Evolutionary conservation across 768 basidiomycete genomes (phyloP), one percentile per base, ranked within the genome.

Genomic region (Tulasnella sp.): DNA sequence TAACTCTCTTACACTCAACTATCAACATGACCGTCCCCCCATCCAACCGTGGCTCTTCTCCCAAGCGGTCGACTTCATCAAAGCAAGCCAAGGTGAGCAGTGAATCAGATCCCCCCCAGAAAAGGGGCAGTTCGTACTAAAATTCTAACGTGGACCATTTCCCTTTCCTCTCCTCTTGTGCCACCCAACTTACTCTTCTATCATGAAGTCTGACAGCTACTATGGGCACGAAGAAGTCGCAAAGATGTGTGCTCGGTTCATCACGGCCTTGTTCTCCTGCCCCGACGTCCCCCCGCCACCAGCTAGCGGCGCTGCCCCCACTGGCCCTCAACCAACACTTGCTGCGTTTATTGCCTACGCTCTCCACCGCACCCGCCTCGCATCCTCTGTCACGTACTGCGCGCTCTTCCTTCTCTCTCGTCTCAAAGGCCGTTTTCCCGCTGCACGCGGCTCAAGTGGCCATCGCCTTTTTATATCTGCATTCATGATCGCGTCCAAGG

Each of bases 401-500:
- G 89, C 91, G 0, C 86, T 90, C n/a, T 86, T 93, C 85, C 81
- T 96, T 37, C 88, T 98, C 13, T 91, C 92, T 80, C 90, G 94
- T 23, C 87, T 98, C 79, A 98, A 98, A 85, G 90, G 90, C 39
- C 91, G 94, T n/a, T 96, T 95, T 84, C 95, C 94, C 3, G 93
- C 94, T 7, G 95, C 94, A 9, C 89, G 93, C 37, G 95, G 95
- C 15, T 95, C 93, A 1, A 95, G 93, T 0, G 95, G 95, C 29
- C 94, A 98, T 82, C 89, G 94, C 0, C 85, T 98, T 18, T 96
- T 95, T 85, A 93, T 96, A 69, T 94, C 93, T 0, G 94, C 94
- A 0, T 94, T 95, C 84, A 96, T 96, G 94, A 93, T 96, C 82
- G 90, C 93, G 3, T 92, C 91, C 13, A 95, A 95, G 82, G 92